These are phyloP conservation scores for Phycomyces nitens DNA, from an alignment of 192 early-diverging fungal genomes.

Conservation along the genomic window DNA sequence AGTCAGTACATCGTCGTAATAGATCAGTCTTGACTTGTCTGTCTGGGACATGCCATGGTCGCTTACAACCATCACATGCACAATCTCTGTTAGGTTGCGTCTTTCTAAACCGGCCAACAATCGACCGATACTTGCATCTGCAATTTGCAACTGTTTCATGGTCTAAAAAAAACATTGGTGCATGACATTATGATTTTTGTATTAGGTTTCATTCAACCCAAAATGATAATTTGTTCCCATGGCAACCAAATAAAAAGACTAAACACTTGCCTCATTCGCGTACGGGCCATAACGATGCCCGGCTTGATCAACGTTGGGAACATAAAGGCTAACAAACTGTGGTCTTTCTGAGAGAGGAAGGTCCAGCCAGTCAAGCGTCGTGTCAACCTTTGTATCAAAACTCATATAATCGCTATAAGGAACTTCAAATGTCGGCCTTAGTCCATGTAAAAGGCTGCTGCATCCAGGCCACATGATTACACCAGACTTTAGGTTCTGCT, in stretches of 20 bases:
- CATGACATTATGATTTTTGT: not conserved
- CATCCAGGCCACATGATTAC: constrained; percentile 91
- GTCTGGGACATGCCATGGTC: constrained; percentile 88
- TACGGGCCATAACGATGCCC: constrained; percentile 78
- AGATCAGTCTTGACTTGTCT: constrained; percentile 53
- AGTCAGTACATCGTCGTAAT: constrained; percentile 60
- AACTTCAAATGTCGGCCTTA: constrained; percentile 66
- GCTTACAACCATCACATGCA: constrained; percentile 65
- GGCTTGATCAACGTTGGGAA: constrained; percentile 72
- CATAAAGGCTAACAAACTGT: constrained; percentile 71
- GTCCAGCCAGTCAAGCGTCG: constrained; percentile 75
- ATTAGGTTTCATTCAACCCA: constrained; percentile 3
- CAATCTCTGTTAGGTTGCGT: constrained; percentile 60
- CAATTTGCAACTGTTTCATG: constrained; percentile 35
- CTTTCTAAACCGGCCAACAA: constrained; percentile 50
- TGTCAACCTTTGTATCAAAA: constrained; percentile 56
- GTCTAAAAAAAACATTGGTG: constrained; percentile 6
- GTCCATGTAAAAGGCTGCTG: constrained; percentile 52
- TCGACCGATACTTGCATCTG: constrained; percentile 60
- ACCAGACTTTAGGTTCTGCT: constrained; percentile 62
- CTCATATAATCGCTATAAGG: constrained; percentile 45
- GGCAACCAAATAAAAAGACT: not conserved
- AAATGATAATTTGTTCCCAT: not conserved
- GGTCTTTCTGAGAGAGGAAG: constrained; percentile 69
- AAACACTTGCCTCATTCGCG: constrained; percentile 50